Conservation (phyloP, 805 yeast genomes). For the Blastobotrys chiropterorum region DNA sequence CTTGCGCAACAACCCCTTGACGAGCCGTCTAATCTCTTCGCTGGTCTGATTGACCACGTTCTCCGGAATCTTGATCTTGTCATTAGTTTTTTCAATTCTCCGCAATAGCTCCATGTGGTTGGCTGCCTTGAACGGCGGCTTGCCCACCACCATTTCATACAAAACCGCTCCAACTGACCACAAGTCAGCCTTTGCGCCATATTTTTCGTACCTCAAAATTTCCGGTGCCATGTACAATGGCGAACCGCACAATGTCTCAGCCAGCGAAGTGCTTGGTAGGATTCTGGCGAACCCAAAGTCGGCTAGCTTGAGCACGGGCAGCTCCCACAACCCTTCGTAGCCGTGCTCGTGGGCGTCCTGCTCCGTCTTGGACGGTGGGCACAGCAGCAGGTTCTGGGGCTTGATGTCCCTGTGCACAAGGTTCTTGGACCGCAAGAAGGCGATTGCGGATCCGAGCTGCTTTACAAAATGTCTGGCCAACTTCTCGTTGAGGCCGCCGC, state of each 20-base stretch:
- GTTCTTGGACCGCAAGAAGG: conserved; percentile 73
- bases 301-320: conserved; percentile 89
- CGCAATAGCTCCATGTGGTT: conserved; percentile 86
- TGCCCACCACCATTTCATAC: conserved; percentile 94
- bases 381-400: conserved; percentile 78
- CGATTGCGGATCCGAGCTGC: conserved; percentile 78
- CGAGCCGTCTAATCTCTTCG: conserved; percentile 58
- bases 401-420: conserved; percentile 93
- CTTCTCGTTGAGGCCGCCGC: conserved; percentile 77
- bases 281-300: conserved; percentile 97
- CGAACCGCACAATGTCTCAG: conserved; percentile 95
- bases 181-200: conserved; percentile 93
- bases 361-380: conserved; percentile 71
- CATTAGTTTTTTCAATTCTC: conserved; percentile 77
- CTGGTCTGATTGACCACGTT: conserved; percentile 46
- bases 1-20: conserved; percentile 69
- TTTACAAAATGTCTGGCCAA: conserved; percentile 78
- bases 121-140: conserved; percentile 90
- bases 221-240: conserved; percentile 99
- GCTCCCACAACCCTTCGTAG: conserved; percentile 75
- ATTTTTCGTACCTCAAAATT: conserved; percentile 86
- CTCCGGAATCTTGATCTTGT: conserved; percentile 70
- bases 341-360: conserved; percentile 49
- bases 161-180: conserved; percentile 98
- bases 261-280: conserved; percentile 87